Conservation (phyloP, 2,329 filamentous ascomycete species). For the Didymellaceae sp. region DNA sequence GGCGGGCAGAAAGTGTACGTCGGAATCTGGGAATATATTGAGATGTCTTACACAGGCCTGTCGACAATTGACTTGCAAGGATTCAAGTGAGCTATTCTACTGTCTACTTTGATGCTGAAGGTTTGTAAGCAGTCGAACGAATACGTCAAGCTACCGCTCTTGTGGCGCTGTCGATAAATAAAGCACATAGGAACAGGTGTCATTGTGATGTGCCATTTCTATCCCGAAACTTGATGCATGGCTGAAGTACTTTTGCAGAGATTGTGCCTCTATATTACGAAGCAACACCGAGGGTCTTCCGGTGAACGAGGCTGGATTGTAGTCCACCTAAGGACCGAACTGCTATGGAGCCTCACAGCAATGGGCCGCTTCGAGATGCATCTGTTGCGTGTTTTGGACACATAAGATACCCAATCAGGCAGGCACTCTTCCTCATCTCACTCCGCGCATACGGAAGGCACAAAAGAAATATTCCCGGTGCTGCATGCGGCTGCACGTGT, state of each 20-base stretch:
- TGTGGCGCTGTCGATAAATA: too few relatives aligned
- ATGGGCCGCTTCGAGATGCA: neutral
- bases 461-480: neutral
- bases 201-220: too few relatives aligned
- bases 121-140: too few relatives aligned
- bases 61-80: too few relatives aligned
- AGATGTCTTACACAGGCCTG: neutral
- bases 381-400: too few relatives aligned
- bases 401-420: neutral
- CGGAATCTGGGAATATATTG: neutral
- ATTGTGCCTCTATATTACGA: neutral
- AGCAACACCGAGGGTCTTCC: constrained; percentile 4
- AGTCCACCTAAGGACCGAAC: too few relatives aligned
- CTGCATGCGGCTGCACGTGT: constrained; percentile 3
- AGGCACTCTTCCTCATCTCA: neutral
- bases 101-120: too few relatives aligned
- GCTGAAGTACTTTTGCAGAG: neutral
- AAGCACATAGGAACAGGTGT: too few relatives aligned
- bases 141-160: too few relatives aligned
- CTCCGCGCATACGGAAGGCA: neutral
- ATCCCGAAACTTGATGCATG: too few relatives aligned
- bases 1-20: neutral
- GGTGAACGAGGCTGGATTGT: neutral
- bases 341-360: too few relatives aligned
- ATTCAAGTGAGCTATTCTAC: too few relatives aligned